A percentile compares a stretch with the other conserved stretches of the same genome.
phyloP scores from a whole-genome alignment of 805 yeast genomes.

The Starmerella kuoi region DNA sequence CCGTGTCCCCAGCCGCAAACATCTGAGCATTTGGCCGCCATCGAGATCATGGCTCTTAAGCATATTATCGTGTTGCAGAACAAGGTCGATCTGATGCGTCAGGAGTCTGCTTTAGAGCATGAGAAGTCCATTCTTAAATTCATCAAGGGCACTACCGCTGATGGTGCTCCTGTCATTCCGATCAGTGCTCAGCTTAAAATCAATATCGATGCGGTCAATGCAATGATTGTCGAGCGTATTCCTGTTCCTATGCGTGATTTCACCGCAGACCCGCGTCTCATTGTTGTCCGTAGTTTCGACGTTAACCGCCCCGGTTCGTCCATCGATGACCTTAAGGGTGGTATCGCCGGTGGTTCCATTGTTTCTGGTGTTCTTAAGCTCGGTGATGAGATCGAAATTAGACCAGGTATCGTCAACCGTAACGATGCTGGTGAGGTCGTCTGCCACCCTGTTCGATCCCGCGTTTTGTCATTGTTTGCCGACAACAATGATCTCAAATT shows the following conservation, averaged over 20 bases:
- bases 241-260: constrained; percentile 97
- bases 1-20: constrained; percentile 99
- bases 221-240: constrained; percentile 84
- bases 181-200: constrained; percentile 97
- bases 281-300: constrained; percentile 96
- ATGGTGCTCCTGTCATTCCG: constrained; percentile 97
- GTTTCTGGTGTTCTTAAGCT: constrained; percentile 91
- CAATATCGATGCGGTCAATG: constrained; percentile 96
- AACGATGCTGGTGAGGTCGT: constrained; percentile 69
- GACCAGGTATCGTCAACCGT: constrained; percentile 98
- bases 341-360: constrained; percentile 99
- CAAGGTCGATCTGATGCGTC: constrained; percentile 97
- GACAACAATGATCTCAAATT: constrained; percentile 95
- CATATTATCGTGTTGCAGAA: constrained; percentile 94
- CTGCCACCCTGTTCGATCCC: constrained; percentile 91
- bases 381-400: constrained; percentile 96
- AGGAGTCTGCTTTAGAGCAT: constrained; percentile 91
- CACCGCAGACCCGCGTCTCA: constrained; percentile 81
- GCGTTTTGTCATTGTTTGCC: constrained; percentile 87
- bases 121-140: constrained; percentile 83
- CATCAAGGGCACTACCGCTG: constrained; percentile 96
- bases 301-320: constrained; percentile 98
- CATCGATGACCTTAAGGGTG: constrained; percentile 93
- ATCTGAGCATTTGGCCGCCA: constrained; percentile 97
- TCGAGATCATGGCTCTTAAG: constrained; percentile 95